These are phyloP conservation scores for Pseudozyma tsukubaensis DNA, from an alignment of 1,284 basidiomycete genomes.

Conservation along the genomic window DNA sequence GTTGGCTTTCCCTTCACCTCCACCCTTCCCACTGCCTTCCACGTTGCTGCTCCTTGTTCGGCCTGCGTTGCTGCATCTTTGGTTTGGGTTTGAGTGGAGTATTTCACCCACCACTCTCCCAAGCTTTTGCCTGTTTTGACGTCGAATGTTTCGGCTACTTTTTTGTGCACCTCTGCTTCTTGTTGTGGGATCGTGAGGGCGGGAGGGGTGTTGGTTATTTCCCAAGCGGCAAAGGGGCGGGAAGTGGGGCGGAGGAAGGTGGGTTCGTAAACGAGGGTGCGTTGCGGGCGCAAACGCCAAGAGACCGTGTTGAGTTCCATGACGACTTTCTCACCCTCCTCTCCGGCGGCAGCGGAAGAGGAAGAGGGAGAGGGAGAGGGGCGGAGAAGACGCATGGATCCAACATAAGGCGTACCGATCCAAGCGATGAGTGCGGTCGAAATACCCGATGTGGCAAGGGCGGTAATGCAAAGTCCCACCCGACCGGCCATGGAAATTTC, in stretches of 20 bases:
- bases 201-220: constrained; percentile 50
- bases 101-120: constrained; percentile 82
- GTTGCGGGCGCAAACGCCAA: constrained; percentile 74
- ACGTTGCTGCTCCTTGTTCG: constrained; percentile 71
- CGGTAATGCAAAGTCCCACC: constrained; percentile 77
- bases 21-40: constrained; percentile 34
- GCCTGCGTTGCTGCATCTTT: no score
- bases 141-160: constrained; percentile 61
- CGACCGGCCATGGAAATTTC: constrained; percentile 78
- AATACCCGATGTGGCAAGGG: constrained; percentile 77
- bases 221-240: constrained; percentile 81
- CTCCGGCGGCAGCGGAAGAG: no score
- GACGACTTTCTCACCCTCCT: not conserved
- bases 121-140: constrained; percentile 74
- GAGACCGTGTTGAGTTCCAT: constrained; percentile 75
- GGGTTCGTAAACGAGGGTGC: constrained; percentile 79
- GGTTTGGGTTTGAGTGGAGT: constrained; percentile 74
- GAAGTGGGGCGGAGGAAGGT: constrained; percentile 78
- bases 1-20: constrained; percentile 48
- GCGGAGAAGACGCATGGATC: constrained; percentile 67
- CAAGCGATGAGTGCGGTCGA: constrained; percentile 82
- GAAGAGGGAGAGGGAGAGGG: not conserved
- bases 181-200: constrained; percentile 13
- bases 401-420: constrained; percentile 75
- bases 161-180: constrained; percentile 3